Evolutionary conservation across 2,329 filamentous ascomycete species (phyloP).

Genomic region (Alternaria viburni): DNA sequence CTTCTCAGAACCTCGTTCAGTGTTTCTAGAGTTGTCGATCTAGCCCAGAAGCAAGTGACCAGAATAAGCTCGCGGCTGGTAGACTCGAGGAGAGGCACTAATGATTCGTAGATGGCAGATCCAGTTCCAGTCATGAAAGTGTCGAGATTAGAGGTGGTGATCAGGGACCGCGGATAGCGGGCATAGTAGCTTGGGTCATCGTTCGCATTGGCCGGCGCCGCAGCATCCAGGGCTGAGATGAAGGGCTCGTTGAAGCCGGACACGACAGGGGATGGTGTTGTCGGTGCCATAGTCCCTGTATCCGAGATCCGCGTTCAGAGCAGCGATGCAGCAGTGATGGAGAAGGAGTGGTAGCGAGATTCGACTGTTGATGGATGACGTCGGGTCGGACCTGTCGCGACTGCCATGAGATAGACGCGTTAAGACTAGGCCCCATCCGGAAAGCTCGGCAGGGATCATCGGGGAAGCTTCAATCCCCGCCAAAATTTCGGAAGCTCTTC

Average conservation of each 20-base stretch:
- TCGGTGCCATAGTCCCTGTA: slow-evolving; percentile 9
- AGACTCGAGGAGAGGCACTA: slow-evolving; percentile 66
- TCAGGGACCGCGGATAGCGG: slow-evolving; percentile 40
- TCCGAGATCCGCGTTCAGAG: neutral
- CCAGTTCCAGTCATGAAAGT: slow-evolving; percentile 55
- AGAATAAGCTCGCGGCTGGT: slow-evolving; percentile 72
- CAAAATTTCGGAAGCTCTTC: slow-evolving; percentile 38
- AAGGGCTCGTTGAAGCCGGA: slow-evolving; percentile 35
- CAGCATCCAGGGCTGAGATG: slow-evolving; percentile 33
- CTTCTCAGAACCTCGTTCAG: slow-evolving; percentile 64
- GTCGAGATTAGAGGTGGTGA: slow-evolving; percentile 44
- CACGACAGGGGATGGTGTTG: neutral
- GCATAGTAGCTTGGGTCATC: slow-evolving; percentile 52
- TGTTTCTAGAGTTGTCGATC: slow-evolving; percentile 65
- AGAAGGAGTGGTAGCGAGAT: neutral
- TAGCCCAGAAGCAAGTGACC: slow-evolving; percentile 84
- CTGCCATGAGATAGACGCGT: slow-evolving; percentile 9
- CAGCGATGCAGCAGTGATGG: neutral
- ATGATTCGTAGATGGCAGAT: slow-evolving; percentile 49
- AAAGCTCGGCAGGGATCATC: slow-evolving; percentile 17
- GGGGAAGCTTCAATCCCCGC: slow-evolving; percentile 24
- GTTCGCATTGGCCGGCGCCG: slow-evolving; percentile 24
- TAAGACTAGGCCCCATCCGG: slow-evolving; percentile 17
- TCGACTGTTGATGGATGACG: slow-evolving; percentile 30
- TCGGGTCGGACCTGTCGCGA: slow-evolving; percentile 19